Evolutionary conservation across 371 early-diverging fungal species (phyloP).

Genomic region (Saksenaea vasiformis): DNA sequence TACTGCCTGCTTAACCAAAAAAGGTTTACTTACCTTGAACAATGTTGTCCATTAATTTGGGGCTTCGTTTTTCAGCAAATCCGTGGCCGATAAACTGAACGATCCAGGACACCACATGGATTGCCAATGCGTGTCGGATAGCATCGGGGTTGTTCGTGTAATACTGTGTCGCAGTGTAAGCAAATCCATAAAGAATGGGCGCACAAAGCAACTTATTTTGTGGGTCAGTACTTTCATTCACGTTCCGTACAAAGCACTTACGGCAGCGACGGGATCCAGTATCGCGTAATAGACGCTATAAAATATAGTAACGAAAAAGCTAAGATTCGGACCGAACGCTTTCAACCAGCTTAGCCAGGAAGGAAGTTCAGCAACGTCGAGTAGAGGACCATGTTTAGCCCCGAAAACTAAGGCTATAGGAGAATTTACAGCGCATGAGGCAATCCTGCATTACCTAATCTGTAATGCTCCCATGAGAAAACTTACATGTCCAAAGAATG

Average conservation of each 20-base stretch:
- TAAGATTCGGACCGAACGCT: conserved; percentile 57
- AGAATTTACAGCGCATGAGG: background rate
- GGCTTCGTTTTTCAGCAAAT: conserved; percentile 84
- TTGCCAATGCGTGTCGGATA: conserved; percentile 45
- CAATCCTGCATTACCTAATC: background rate
- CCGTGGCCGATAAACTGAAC: conserved; percentile 91
- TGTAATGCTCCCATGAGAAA: background rate
- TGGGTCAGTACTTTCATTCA: background rate
- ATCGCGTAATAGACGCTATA: conserved; percentile 77
- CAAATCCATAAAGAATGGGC: conserved; percentile 63
- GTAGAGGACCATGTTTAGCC: conserved; percentile 58
- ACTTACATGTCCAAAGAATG: conserved; percentile 78
- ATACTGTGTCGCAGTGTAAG: conserved; percentile 63
- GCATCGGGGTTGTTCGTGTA: conserved; percentile 52
- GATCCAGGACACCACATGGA: conserved; percentile 82
- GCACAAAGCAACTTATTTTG: conserved; percentile 33
- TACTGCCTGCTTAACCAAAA: background rate
- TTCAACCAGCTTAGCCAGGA: conserved; percentile 18
- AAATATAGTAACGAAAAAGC: conserved; percentile 53
- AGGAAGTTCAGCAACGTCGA: conserved; percentile 23
- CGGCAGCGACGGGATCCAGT: conserved; percentile 81
- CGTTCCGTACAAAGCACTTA: conserved; percentile 17
- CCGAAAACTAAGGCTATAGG: conserved; percentile 61
- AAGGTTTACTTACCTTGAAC: conserved; percentile 62
- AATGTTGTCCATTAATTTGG: conserved; percentile 86